A percentile compares a stretch with the other conserved stretches of the same genome.
Evolutionary conservation across 768 basidiomycete genomes (phyloP).

Genomic region (Leucosporidium creatinivorum): DNA sequence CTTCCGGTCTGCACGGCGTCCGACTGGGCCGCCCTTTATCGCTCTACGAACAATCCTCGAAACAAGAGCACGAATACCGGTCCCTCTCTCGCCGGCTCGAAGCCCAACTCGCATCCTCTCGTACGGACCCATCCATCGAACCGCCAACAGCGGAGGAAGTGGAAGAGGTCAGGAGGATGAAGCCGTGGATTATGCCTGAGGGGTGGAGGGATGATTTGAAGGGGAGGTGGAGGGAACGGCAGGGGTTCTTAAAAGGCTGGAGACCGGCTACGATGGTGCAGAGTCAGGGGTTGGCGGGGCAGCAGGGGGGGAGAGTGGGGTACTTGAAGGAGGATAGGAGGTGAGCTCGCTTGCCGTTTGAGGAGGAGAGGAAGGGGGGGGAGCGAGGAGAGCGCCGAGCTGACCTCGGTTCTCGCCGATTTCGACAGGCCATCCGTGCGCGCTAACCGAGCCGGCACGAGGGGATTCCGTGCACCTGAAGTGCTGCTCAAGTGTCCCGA

Average conservation of each 20-base stretch:
- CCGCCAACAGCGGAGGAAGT: slow-evolving; percentile 17
- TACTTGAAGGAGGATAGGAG: slow-evolving; percentile 50
- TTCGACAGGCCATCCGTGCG: slow-evolving; percentile 63
- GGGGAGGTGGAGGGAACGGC: slow-evolving; percentile 19
- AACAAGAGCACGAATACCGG: slow-evolving; percentile 18
- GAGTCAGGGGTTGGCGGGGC: slow-evolving; percentile 40
- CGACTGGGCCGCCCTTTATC: slow-evolving; percentile 12
- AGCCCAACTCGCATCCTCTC: too few species aligned
- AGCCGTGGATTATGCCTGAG: slow-evolving; percentile 38
- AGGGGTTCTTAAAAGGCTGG: slow-evolving; percentile 31
- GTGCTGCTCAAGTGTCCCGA: slow-evolving; percentile 89
- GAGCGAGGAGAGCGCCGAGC: too few species aligned
- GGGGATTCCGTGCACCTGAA: slow-evolving; percentile 95
- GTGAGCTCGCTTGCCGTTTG: slow-evolving; percentile 42
- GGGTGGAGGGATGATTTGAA: slow-evolving; percentile 15
- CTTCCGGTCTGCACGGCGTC: slow-evolving; percentile 22
- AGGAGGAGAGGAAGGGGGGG: too few species aligned
- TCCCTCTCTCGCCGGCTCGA: too few species aligned
- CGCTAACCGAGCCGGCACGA: slow-evolving; percentile 91
- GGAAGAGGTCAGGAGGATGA: slow-evolving; percentile 52
- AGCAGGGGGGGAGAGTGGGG: slow-evolving; percentile 58
- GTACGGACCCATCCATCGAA: too few species aligned
- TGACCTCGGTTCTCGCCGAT: too few species aligned
- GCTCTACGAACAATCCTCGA: slow-evolving; percentile 22
- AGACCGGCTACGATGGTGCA: slow-evolving; percentile 37